Conservation (phyloP, 1,284 basidiomycete species). For the Ganoderma meredithae region DNA sequence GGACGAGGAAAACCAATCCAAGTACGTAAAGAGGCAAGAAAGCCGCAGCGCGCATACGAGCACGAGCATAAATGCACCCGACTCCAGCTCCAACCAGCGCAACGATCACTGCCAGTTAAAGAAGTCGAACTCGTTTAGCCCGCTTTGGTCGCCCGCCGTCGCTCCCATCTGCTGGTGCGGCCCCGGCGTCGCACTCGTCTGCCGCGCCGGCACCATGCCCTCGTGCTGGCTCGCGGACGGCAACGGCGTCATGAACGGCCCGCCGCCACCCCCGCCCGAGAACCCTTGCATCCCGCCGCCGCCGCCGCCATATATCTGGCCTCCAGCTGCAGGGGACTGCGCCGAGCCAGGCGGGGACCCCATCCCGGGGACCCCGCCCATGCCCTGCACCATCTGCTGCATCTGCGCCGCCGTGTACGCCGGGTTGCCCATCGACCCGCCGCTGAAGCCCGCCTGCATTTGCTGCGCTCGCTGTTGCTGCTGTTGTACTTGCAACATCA, state of each 20-base stretch:
- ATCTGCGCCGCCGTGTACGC: conserved; percentile 16
- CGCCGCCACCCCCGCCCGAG: conserved; percentile 27
- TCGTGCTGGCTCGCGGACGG: conserved; percentile 40
- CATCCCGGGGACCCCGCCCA: conserved; percentile 41
- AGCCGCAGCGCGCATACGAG: not conserved
- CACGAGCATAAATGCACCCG: not conserved
- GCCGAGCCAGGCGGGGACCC: conserved; percentile 44
- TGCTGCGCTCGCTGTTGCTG: conserved; percentile 26
- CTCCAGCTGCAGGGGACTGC: conserved; percentile 32
- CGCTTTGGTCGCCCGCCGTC: conserved; percentile 35
- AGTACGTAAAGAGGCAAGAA: conserved; percentile 4
- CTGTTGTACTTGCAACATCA: conserved; percentile 49
- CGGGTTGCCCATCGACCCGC: conserved; percentile 21
- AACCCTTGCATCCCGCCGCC: conserved; percentile 29
- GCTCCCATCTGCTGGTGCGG: conserved; percentile 39
- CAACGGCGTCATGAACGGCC: conserved; percentile 38
- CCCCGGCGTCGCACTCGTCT: conserved; percentile 40
- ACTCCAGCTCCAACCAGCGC: not conserved
- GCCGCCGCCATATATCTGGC: conserved; percentile 33
- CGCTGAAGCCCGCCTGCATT: conserved; percentile 30
- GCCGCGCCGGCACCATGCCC: conserved; percentile 35
- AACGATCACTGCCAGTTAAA: conserved; percentile 41
- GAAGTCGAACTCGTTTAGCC: conserved; percentile 38
- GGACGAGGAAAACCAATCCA: not conserved
- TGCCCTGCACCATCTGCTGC: conserved; percentile 11